Percentiles rank a stretch among this genome's conserved stretches.
Conservation (phyloP, 2,329 filamentous ascomycete species). For the Arthrobotrys pseudoclavata region DNA sequence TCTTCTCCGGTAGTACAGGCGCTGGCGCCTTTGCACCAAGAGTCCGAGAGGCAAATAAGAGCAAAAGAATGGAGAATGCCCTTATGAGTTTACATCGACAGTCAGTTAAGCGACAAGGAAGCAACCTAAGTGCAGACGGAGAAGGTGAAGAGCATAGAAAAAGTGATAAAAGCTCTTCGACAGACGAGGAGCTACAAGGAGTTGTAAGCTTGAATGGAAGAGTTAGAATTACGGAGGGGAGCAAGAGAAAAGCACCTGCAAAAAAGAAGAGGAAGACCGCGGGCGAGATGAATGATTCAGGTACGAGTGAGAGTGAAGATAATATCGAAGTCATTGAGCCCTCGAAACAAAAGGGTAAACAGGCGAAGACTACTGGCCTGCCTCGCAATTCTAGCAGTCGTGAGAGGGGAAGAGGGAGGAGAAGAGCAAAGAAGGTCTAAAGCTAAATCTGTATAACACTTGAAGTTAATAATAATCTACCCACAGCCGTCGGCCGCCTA, state of each 20-base stretch:
- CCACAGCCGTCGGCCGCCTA: too few species aligned
- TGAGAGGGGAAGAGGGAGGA: constrained; percentile 22
- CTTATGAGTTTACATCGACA: constrained; percentile 74
- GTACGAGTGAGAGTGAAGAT: constrained; percentile 59
- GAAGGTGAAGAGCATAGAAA: constrained; percentile 57
- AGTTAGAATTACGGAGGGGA: constrained; percentile 24
- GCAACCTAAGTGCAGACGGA: constrained; percentile 62
- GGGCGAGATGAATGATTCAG: constrained; percentile 4
- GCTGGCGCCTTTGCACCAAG: constrained; percentile 79
- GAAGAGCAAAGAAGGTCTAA: constrained; percentile 31
- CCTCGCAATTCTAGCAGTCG: constrained; percentile 41
- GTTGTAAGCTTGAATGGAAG: constrained; percentile 55
- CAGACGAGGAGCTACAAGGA: constrained; percentile 46
- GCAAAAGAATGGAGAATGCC: constrained; percentile 82
- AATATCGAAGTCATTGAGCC: constrained; percentile 54
- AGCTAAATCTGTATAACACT: background rate
- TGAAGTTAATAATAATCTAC: background rate
- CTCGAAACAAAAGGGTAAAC: constrained; percentile 24
- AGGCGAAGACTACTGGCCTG: constrained; percentile 22
- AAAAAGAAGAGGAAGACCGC: constrained; percentile 51
- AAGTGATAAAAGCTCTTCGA: constrained; percentile 55
- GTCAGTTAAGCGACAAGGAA: constrained; percentile 62
- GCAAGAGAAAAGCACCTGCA: constrained; percentile 29
- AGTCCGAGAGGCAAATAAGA: constrained; percentile 74
- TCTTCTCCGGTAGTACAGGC: constrained; percentile 82